phyloP scores from a whole-genome alignment of 192 early-diverging fungal species.

The Umbelopsis ramanniana region DNA sequence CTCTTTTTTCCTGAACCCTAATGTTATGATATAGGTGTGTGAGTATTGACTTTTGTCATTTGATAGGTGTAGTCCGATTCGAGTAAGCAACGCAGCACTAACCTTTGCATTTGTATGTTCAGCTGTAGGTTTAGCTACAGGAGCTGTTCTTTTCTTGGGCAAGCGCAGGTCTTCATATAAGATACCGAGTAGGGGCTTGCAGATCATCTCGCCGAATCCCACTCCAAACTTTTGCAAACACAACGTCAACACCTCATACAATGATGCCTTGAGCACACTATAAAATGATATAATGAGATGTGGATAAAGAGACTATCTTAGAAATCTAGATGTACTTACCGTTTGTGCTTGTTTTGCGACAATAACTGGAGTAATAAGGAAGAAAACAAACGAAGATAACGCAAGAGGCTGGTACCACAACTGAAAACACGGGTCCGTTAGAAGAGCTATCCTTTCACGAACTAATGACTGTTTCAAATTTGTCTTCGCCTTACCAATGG shows the following conservation, averaged over 20 bases:
- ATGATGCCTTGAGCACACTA: constrained; percentile 42
- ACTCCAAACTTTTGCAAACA: constrained; percentile 54
- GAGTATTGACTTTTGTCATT: not conserved
- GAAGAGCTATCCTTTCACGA: no score
- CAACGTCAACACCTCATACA: constrained; percentile 45
- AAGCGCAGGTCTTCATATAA: constrained; percentile 49
- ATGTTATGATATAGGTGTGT: constrained; percentile 3
- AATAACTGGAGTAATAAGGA: constrained; percentile 38
- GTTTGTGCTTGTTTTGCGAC: constrained; percentile 38
- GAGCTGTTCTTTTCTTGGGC: constrained; percentile 19
- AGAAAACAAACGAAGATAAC: constrained; percentile 38
- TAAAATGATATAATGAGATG: not conserved
- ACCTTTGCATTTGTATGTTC: constrained; percentile 11
- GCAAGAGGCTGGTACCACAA: constrained; percentile 34
- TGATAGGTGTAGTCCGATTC: not conserved
- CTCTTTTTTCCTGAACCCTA: constrained; percentile 32
- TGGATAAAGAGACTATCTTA: not conserved
- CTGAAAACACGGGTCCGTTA: constrained; percentile 20
- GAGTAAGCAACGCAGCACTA: not conserved
- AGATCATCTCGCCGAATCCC: constrained; percentile 47
- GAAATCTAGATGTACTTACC: constrained; percentile 22
- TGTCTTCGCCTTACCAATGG: constrained; percentile 38
- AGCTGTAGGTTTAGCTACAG: not conserved
- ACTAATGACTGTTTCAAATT: constrained; percentile 6
- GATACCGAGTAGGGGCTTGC: constrained; percentile 43